These are phyloP conservation scores for Pseudopyricularia javanii DNA, from an alignment of 2,329 filamentous ascomycete species.

Conservation along the genomic window DNA sequence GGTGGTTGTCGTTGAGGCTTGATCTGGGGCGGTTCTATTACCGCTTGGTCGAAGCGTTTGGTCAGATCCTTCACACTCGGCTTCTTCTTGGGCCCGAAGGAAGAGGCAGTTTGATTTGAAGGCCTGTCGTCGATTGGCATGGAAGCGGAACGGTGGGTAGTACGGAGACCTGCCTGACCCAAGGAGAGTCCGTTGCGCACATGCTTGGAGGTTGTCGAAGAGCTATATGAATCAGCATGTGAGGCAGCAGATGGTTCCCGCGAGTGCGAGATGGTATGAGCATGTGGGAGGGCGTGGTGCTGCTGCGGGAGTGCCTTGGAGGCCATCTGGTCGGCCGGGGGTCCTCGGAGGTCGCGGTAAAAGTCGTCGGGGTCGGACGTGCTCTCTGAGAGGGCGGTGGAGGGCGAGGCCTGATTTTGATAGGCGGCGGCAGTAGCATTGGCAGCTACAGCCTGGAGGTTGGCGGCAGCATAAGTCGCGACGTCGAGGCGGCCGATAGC, in stretches of 20 bases:
- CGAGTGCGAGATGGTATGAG: not conserved
- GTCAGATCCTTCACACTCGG: conserved; percentile 73
- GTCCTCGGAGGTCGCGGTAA: conserved; percentile 35
- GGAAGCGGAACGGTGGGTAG: conserved; percentile 39
- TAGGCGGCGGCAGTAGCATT: conserved; percentile 17
- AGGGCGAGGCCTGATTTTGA: conserved; percentile 10
- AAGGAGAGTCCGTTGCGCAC: conserved; percentile 22
- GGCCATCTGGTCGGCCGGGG: conserved; percentile 23
- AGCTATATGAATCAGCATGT: not conserved
- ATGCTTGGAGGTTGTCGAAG: conserved; percentile 30
- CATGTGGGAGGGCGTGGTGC: not conserved
- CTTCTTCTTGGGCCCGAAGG: conserved; percentile 21
- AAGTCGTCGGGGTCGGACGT: conserved; percentile 41
- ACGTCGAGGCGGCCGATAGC: conserved; percentile 4
- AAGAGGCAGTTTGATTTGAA: conserved; percentile 14
- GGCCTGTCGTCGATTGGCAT: conserved; percentile 37
- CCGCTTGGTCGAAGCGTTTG: conserved; percentile 61
- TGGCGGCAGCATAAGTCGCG: conserved; percentile 23
- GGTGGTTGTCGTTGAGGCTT: conserved; percentile 1
- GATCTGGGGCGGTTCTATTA: conserved; percentile 5
- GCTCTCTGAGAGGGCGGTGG: conserved; percentile 14
- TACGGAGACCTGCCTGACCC: conserved; percentile 25
- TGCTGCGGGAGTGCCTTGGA: conserved; percentile 13
- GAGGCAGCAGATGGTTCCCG: conserved; percentile 19
- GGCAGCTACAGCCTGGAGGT: conserved; percentile 23